phyloP scores from a whole-genome alignment of 176 grass and related monocot genomes.

The Alopecurus myosuroides region DNA sequence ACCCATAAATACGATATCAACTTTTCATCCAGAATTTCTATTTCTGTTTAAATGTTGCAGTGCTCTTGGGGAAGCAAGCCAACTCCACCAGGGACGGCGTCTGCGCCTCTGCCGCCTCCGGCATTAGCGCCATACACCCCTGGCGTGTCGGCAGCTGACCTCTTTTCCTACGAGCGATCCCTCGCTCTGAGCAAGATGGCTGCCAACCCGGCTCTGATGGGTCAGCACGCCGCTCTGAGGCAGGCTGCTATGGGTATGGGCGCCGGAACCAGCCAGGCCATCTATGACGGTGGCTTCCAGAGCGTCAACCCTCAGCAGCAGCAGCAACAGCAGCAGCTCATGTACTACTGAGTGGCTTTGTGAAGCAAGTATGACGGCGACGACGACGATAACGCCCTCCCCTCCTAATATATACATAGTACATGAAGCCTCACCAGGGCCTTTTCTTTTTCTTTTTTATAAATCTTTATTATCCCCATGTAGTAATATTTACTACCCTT shows the following conservation, averaged over 20 bases:
- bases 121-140: slow-evolving; percentile 36
- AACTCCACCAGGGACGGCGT: slow-evolving; percentile 74
- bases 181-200: slow-evolving; percentile 71
- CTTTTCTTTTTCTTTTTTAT: not conserved
- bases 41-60: slow-evolving; percentile 28
- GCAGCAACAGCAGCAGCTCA: slow-evolving; percentile 58
- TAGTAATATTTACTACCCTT: slow-evolving; percentile 24
- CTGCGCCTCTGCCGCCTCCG: slow-evolving; percentile 69
- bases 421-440: slow-evolving; percentile 29
- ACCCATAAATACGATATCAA: not conserved
- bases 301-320: slow-evolving; percentile 26
- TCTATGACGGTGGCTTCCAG: slow-evolving; percentile 75
- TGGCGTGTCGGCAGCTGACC: slow-evolving; percentile 55
- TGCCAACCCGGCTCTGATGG: slow-evolving; percentile 54
- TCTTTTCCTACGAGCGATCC: slow-evolving; percentile 68
- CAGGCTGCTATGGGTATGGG: slow-evolving; percentile 60
- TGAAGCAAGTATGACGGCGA: slow-evolving; percentile 8
- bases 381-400: not conserved
- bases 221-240: slow-evolving; percentile 64
- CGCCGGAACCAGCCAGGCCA: slow-evolving; percentile 61
- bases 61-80: slow-evolving; percentile 99
- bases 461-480: slow-evolving; percentile 1
- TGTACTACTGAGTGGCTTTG: slow-evolving; percentile 64
- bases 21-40: not conserved
- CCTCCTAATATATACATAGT: slow-evolving; percentile 41